Base-by-base conservation (phyloP, 2,329 filamentous ascomycete species). In the Diplodia intermedia region DNA sequence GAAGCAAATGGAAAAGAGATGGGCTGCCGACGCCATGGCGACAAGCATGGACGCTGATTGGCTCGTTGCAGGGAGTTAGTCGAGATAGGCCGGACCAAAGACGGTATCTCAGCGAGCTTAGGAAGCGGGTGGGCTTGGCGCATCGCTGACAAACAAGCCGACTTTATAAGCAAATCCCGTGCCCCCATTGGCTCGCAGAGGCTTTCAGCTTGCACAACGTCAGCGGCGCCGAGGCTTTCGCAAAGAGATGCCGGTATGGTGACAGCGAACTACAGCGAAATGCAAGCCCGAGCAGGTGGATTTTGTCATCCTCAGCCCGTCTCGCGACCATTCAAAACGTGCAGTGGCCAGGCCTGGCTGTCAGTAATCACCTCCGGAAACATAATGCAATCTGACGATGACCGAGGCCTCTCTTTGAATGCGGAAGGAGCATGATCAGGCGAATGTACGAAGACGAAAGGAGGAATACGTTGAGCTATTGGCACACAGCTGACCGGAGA, bases 21-120 rank as follows among this genome's bases (percentile, higher is more conserved):
- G 47, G 40, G 18, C 15, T 49, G 36, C 40, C 57, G 40, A 11
- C 57, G 29, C 23, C 57, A 50, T 20, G 57, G 57, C 57, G 15
- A 26, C 57, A 20, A 14, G 3, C 3, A 6, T 4, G 57, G 11
- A 29, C 47, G 40, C 57, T 61, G 57, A 61, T 61, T n/a, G 57
- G 57, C 23, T 23, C 11, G 5, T 9, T 12, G 8, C 23, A 18
- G 31, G 57, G 57, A 61, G 57, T 33, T 61, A 36, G 15, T 38
- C 7, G 15, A n/a, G 36, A 26, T 49, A n/a, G 26, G 29, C 15
- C 57, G 57, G 57, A 61, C 57, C 15, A 61, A 61, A 61, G 57
- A 49, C 57, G 57, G 57, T 33, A 29, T 50, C 40, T 61, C 40
- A 61, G 57, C 57, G 40, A 38, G 57, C 29, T 61, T 61, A 61